A percentile compares a stretch with the other conserved stretches of the same genome.
phyloP scores from a whole-genome alignment of 2,329 filamentous ascomycete species.

The Zasmidium cellare region DNA sequence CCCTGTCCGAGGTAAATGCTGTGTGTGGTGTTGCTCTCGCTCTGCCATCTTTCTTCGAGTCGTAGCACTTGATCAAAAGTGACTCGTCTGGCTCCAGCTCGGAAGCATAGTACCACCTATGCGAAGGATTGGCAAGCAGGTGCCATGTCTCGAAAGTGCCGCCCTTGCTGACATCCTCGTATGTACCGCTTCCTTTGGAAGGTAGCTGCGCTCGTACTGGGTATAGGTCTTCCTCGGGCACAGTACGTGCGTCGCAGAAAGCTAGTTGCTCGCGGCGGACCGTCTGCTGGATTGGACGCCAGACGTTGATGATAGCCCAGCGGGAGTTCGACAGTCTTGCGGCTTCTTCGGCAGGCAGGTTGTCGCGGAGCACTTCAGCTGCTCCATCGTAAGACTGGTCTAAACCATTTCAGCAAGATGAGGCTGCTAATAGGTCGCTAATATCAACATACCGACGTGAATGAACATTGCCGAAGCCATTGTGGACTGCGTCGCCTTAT shows the following conservation, averaged over 20 bases:
- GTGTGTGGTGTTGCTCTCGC: slow-evolving; percentile 5
- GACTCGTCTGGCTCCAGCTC: slow-evolving; percentile 8
- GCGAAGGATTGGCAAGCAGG: neutral
- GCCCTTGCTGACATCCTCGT: slow-evolving; percentile 1
- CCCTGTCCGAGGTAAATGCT: slow-evolving; percentile 9
- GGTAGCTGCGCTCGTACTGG: neutral
- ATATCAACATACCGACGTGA: slow-evolving; percentile 5
- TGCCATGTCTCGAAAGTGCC: slow-evolving; percentile 1
- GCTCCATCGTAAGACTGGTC: slow-evolving; percentile 12
- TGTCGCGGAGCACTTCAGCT: neutral
- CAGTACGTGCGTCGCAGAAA: slow-evolving; percentile 7
- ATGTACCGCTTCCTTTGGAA: neutral
- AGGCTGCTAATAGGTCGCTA: no score
- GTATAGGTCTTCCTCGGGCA: slow-evolving; percentile 6
- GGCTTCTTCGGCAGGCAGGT: neutral
- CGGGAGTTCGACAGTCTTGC: neutral
- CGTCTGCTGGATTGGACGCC: slow-evolving; percentile 7
- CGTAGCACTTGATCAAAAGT: slow-evolving; percentile 6
- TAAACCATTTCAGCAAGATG: neutral
- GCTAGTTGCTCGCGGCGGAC: slow-evolving; percentile 8
- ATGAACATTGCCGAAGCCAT: slow-evolving; percentile 1
- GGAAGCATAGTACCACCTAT: slow-evolving; percentile 9
- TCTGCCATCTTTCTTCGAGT: slow-evolving; percentile 4
- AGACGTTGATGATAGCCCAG: slow-evolving; percentile 12
- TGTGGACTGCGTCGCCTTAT: neutral